These are phyloP conservation scores for Agaricus blazei DNA, from an alignment of 768 basidiomycete species.

Conservation along the genomic window DNA sequence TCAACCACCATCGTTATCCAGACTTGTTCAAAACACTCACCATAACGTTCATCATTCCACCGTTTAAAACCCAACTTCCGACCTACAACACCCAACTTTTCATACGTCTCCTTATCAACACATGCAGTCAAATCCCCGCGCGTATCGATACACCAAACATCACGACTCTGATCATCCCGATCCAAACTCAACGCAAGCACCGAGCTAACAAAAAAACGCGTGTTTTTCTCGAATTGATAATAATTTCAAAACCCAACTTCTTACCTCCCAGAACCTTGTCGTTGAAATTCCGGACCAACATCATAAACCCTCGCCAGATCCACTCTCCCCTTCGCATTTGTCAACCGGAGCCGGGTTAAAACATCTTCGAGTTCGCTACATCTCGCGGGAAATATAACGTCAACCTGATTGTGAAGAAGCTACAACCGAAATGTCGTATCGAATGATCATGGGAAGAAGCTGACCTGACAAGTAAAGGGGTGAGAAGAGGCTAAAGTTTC, in stretches of 20 bases:
- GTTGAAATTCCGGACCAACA: not conserved
- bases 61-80: slow-evolving; percentile 45
- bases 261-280: not conserved
- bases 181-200: slow-evolving; percentile 32
- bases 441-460: slow-evolving; percentile 8
- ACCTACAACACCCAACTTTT: slow-evolving; percentile 57
- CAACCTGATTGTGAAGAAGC: slow-evolving; percentile 41
- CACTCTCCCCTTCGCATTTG: slow-evolving; percentile 39
- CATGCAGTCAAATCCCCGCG: slow-evolving; percentile 55
- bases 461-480: slow-evolving; percentile 42
- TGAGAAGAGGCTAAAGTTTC: slow-evolving; percentile 23
- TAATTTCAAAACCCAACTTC: too few species aligned
- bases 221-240: too few species aligned
- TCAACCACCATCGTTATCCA: not conserved
- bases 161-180: slow-evolving; percentile 29
- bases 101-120: slow-evolving; percentile 53
- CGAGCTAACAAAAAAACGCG: slow-evolving; percentile 19
- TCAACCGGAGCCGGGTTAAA: slow-evolving; percentile 36
- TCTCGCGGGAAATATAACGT: slow-evolving; percentile 53
- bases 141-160: slow-evolving; percentile 68
- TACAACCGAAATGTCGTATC: not conserved
- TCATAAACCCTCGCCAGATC: slow-evolving; percentile 32
- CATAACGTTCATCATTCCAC: not conserved
- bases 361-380: slow-evolving; percentile 26
- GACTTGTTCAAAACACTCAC: not conserved